phyloP scores from a whole-genome alignment of 495 filamentous ascomycete species.

The Lindgomyces ingoldianus region DNA sequence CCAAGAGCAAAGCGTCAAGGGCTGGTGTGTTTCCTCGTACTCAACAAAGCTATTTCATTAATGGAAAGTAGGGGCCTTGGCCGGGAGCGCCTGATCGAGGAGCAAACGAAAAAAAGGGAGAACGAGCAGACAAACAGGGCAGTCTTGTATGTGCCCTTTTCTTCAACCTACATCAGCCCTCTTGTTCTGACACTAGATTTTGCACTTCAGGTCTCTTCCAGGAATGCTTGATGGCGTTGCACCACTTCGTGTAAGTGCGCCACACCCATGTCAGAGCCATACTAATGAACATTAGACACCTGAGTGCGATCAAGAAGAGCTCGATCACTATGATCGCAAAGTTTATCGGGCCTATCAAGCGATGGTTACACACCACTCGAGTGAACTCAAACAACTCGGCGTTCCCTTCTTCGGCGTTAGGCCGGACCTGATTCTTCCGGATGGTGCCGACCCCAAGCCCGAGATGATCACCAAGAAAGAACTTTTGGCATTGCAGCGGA shows the following conservation, averaged over 20 bases:
- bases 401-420: constrained; percentile 68
- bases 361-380: constrained; percentile 60
- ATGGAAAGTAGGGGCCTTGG: constrained; percentile 42
- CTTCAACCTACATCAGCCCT: not conserved
- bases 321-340: constrained; percentile 60
- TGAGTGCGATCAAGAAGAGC: constrained; percentile 56
- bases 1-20: constrained; percentile 64
- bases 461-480: constrained; percentile 50
- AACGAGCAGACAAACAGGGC: constrained; percentile 12
- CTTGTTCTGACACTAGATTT: not conserved
- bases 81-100: constrained; percentile 54
- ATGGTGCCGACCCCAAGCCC: not conserved
- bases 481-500: constrained; percentile 55
- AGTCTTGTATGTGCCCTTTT: constrained; percentile 1
- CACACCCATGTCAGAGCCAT: not conserved
- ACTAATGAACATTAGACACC: constrained; percentile 35
- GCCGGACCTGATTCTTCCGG: constrained; percentile 45
- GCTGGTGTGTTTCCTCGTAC: constrained; percentile 54
- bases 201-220: constrained; percentile 9
- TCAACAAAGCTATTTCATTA: constrained; percentile 9
- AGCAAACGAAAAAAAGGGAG: constrained; percentile 47
- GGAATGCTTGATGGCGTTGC: constrained; percentile 1
- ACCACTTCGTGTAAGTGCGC: constrained; percentile 10
- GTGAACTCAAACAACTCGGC: constrained; percentile 57
- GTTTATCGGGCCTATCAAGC: constrained; percentile 59